Base-by-base conservation (phyloP, 106 monocot genomes). In the Dendrobium chrysotoxum region DNA sequence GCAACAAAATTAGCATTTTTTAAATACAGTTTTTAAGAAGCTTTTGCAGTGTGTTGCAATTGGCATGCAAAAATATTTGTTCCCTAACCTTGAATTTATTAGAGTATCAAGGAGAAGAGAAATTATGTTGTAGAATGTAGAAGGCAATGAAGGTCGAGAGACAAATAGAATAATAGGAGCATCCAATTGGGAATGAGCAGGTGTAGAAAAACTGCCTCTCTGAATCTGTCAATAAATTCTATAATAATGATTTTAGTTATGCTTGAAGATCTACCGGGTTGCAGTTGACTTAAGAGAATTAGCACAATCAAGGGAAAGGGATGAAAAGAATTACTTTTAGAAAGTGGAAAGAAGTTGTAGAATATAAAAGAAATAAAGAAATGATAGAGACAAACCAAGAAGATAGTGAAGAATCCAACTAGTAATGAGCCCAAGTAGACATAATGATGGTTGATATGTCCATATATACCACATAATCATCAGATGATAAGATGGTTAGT, bases 1-100 rank as follows among this genome's bases (percentile, higher is more conserved):
- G 80, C 39, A 80, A 80, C 44, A 77, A 38, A 80, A 54, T 26
- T 8, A 74, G 13, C 30, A 70, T 70, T 70, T 70, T 15, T 35
- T 21, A 26, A 25, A 8, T 16, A 38, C 31, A 61, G 13, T 15
- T 12, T 35, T 31, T 4, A 31, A 5, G 70, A 70, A 65, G 64
- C 4, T 35, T 70, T 70, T 70, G 70, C 28, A 70, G 30, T 35
- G 35, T 70, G 66, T 28, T 28, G 28, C 66, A 66, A 66, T 66
- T 66, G 66, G 26, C 66, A 26, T 28, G 7, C 66, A 66, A 20
- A 66, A 66, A 66, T n/a, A 26, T 66, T 66, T 26, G 6, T 66
- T 28, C 66, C 6, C 26, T 26, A 67, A 67, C 2, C 23, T 26
- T 67, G 28, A 67, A 5, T 1, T 9, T 67, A 67, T 26, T 10